Conservation (phyloP, 106 monocot genomes). For the Allium fistulosum region DNA sequence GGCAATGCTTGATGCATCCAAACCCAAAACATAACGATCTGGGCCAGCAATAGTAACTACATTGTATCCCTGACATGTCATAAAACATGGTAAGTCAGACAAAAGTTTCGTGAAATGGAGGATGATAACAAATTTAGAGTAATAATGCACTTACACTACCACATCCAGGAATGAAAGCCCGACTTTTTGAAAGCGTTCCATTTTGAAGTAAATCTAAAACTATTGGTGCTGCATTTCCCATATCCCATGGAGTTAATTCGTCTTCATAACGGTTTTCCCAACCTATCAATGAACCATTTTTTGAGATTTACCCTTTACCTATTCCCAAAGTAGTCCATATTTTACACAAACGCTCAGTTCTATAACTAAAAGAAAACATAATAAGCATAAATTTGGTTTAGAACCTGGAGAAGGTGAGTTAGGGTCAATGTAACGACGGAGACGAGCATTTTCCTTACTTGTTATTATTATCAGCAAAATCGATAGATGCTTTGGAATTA, state of each 20-base stretch:
- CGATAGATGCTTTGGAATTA: too few species aligned
- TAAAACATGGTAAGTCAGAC: not conserved
- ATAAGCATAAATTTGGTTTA: too few species aligned
- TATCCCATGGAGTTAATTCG: conserved; percentile 76
- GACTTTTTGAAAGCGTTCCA: conserved; percentile 55
- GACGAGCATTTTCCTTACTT: too few species aligned
- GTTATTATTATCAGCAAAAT: too few species aligned
- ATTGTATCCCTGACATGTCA: conserved; percentile 67
- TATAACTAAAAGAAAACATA: too few species aligned
- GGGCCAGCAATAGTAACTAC: conserved; percentile 72
- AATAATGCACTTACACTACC: conserved; percentile 42
- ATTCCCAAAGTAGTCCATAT: too few species aligned
- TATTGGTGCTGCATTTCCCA: conserved; percentile 55
- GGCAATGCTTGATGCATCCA: conserved; percentile 71
- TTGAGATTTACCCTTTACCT: too few species aligned
- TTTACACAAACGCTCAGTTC: too few species aligned
- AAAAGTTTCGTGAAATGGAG: not conserved
- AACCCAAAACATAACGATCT: conserved; percentile 63
- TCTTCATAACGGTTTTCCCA: conserved; percentile 78
- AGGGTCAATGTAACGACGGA: too few species aligned
- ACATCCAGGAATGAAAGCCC: conserved; percentile 76
- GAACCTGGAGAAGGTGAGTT: too few species aligned
- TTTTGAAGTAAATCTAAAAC: conserved; percentile 45
- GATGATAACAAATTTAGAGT: not conserved
- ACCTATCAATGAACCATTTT: not conserved